Evolutionary conservation across 2,329 filamentous ascomycete genomes (phyloP).

Genomic region (Neofusicoccum ribis): DNA sequence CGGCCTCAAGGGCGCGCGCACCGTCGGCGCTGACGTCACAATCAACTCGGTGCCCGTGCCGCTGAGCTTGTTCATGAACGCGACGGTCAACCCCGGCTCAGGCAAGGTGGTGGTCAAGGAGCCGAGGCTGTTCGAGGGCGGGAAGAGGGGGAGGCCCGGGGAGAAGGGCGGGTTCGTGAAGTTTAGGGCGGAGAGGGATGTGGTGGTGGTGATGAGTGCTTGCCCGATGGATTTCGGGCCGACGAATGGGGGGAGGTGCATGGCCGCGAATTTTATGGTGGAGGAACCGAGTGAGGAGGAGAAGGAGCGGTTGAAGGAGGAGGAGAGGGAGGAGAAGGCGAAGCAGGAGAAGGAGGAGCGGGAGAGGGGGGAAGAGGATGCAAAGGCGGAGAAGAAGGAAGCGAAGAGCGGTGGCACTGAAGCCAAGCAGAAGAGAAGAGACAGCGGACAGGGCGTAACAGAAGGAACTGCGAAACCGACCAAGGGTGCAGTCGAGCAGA

Average conservation of each 20-base stretch:
- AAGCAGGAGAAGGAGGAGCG: slow-evolving; percentile 13
- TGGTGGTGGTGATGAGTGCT: slow-evolving; percentile 39
- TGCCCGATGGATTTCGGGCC: slow-evolving; percentile 40
- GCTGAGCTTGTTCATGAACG: slow-evolving; percentile 46
- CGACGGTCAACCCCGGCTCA: slow-evolving; percentile 23
- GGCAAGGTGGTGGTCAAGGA: slow-evolving; percentile 30
- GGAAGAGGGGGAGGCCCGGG: slow-evolving; percentile 20
- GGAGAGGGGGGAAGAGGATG: slow-evolving; percentile 10
- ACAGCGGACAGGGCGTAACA: neutral
- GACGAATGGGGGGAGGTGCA: slow-evolving; percentile 39
- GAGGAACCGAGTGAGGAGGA: slow-evolving; percentile 29
- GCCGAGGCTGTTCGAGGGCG: slow-evolving; percentile 24
- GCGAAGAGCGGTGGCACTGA: slow-evolving; percentile 1
- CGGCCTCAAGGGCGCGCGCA: slow-evolving; percentile 48
- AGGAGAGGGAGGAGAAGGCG: neutral
- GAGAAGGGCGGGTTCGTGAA: slow-evolving; percentile 37
- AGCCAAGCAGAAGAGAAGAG: slow-evolving; percentile 11
- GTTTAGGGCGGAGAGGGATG: slow-evolving; percentile 37
- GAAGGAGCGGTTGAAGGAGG: neutral
- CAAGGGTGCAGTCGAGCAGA: neutral
- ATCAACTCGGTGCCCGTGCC: slow-evolving; percentile 51
- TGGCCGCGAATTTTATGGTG: slow-evolving; percentile 42
- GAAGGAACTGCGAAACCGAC: slow-evolving; percentile 2
- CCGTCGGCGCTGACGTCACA: slow-evolving; percentile 49
- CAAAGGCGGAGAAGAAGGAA: neutral